Evolutionary conservation across 805 yeast species (phyloP).

Genomic region (Nakazawaea sp.): DNA sequence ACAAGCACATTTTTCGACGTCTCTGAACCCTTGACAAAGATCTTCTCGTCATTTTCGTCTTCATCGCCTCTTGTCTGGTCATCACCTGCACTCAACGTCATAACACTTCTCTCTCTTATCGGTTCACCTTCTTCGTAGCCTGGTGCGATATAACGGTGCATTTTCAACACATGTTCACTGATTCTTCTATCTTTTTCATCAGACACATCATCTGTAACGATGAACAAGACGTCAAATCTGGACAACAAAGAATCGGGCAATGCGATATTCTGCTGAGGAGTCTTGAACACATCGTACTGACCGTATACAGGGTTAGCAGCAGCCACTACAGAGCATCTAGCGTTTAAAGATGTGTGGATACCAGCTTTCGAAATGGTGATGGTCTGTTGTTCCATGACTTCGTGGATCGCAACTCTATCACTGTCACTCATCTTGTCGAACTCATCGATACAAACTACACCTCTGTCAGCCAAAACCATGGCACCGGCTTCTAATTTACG

Average conservation of each 20-base stretch:
- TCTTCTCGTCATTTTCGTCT: slow-evolving; percentile 44
- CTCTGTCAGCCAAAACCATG: slow-evolving; percentile 96
- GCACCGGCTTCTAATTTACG: slow-evolving; percentile 97
- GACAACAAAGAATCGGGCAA: slow-evolving; percentile 93
- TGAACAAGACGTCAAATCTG: slow-evolving; percentile 92
- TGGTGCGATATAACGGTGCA: slow-evolving; percentile 84
- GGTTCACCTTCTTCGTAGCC: slow-evolving; percentile 94
- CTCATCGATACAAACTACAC: slow-evolving; percentile 97
- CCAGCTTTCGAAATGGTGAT: slow-evolving; percentile 98
- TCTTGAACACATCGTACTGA: slow-evolving; percentile 91
- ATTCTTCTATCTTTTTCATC: slow-evolving; percentile 79
- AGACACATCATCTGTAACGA: slow-evolving; percentile 91
- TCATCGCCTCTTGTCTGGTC: slow-evolving; percentile 36
- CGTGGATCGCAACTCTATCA: slow-evolving; percentile 97
- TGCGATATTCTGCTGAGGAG: slow-evolving; percentile 95
- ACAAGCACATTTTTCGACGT: slow-evolving; percentile 39
- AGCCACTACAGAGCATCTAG: slow-evolving; percentile 93
- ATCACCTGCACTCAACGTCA: slow-evolving; percentile 79
- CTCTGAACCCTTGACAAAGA: slow-evolving; percentile 70
- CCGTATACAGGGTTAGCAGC: slow-evolving; percentile 98
- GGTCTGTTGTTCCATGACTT: slow-evolving; percentile 99
- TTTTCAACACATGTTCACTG: slow-evolving; percentile 89
- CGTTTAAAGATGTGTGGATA: slow-evolving; percentile 91
- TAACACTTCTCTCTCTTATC: slow-evolving; percentile 64
- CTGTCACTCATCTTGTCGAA: slow-evolving; percentile 97